Percentiles rank a stretch among this genome's conserved stretches.
Conservation (phyloP, 192 early-diverging fungal genomes). For the Kappamyces sp. region DNA sequence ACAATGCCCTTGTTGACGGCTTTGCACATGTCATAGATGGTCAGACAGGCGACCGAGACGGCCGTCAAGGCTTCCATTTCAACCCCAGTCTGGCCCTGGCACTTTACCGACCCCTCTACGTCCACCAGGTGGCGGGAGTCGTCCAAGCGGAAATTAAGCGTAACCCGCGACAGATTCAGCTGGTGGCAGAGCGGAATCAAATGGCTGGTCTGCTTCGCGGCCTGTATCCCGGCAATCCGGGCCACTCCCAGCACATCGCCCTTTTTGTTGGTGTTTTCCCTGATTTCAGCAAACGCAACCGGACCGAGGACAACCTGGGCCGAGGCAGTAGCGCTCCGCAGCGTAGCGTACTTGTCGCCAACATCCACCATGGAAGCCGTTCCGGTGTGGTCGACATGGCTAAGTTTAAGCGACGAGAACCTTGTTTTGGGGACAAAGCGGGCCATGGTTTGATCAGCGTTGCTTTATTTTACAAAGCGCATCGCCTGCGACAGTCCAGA, state of each 20-base stretch:
- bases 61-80: conserved; percentile 79
- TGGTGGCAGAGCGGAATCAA: conserved; percentile 89
- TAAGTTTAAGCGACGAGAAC: conserved; percentile 36
- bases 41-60: conserved; percentile 71
- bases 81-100: conserved; percentile 80
- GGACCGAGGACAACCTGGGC: conserved; percentile 65
- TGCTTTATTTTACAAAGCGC: too few relatives aligned
- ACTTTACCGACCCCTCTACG: conserved; percentile 63
- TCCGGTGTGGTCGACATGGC: conserved; percentile 73
- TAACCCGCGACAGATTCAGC: conserved; percentile 59
- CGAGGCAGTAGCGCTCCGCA: conserved; percentile 66
- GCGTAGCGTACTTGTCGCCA: conserved; percentile 57
- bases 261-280: conserved; percentile 66
- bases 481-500: too few relatives aligned
- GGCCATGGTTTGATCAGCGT: conserved; percentile 4
- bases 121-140: conserved; percentile 55
- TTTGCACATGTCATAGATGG: conserved; percentile 96
- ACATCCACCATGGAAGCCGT: conserved; percentile 88
- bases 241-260: conserved; percentile 86
- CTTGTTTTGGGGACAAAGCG: neutral
- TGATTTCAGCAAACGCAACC: conserved; percentile 60
- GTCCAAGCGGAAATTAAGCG: conserved; percentile 34
- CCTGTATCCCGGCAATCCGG: conserved; percentile 84
- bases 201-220: conserved; percentile 75
- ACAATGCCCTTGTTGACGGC: conserved; percentile 76